A percentile compares a stretch with the other conserved stretches of the same genome.
phyloP scores from a whole-genome alignment of 2,329 filamentous ascomycete species.

The Phoma sp. region DNA sequence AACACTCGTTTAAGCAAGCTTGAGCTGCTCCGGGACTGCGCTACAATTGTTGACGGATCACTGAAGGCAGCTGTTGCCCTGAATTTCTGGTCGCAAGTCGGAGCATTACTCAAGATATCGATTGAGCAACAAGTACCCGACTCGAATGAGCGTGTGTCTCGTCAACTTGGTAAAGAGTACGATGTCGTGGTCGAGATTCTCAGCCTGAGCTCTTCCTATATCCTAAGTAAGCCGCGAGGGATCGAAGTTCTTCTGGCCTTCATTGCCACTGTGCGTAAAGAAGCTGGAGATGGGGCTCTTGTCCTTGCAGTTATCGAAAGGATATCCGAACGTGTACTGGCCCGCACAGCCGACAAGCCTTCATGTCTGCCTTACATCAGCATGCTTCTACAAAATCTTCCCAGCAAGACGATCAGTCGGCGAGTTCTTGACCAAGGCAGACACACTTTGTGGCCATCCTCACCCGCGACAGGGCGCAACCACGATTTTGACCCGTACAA shows the following conservation, averaged over 20 bases:
- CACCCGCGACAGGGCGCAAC: slow-evolving; percentile 42
- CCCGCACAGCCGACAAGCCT: slow-evolving; percentile 20
- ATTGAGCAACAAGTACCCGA: slow-evolving; percentile 32
- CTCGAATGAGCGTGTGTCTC: slow-evolving; percentile 31
- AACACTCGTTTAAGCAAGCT: slow-evolving; percentile 45
- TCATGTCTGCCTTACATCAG: slow-evolving; percentile 39
- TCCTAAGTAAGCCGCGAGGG: slow-evolving; percentile 27
- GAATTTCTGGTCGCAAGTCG: slow-evolving; percentile 41
- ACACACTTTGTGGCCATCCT: slow-evolving; percentile 70
- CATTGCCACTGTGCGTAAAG: slow-evolving; percentile 60
- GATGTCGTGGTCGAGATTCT: slow-evolving; percentile 73
- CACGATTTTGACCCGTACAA: slow-evolving; percentile 65
- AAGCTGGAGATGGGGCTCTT: slow-evolving; percentile 71
- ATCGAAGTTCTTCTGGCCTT: slow-evolving; percentile 63
- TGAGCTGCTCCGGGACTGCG: slow-evolving; percentile 49
- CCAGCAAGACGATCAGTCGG: slow-evolving; percentile 51
- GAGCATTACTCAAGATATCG: slow-evolving; percentile 26
- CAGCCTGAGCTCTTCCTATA: slow-evolving; percentile 60
- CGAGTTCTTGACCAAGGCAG: slow-evolving; percentile 66
- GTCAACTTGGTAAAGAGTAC: slow-evolving; percentile 69
- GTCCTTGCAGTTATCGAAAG: slow-evolving; percentile 74
- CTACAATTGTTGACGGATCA: slow-evolving; percentile 29
- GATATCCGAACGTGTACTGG: slow-evolving; percentile 58
- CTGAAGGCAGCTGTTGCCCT: slow-evolving; percentile 25
- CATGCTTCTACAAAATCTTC: slow-evolving; percentile 46